Base-by-base conservation (phyloP, 2,329 filamentous ascomycete genomes). In the Onygena corvina region DNA sequence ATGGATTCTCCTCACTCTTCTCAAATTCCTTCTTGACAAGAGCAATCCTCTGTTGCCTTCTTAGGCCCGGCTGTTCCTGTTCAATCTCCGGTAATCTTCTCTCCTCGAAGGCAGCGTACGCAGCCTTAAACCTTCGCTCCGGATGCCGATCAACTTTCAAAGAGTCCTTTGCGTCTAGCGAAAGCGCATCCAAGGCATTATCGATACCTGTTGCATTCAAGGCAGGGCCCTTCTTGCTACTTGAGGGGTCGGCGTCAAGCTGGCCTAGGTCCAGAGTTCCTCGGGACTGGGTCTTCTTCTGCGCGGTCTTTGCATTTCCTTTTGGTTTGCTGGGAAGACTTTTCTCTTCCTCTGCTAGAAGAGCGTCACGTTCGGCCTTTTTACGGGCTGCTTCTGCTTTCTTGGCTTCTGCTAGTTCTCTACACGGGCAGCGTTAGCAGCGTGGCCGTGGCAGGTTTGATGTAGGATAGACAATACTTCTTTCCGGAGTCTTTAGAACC, bases 1-100 rank as follows among this genome's bases (percentile, higher is more conserved):
- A 92, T 11, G 92, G 92, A 66, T 98, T 98, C 59, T 96, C 90
- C 1, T 86, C 83, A 61, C 84, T 85, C 74, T 87, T 93, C 67
- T 94, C 84, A 66, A 96, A 98, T 71, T 96, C 92, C 74, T 94
- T 93, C 54, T 78, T 70, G 57, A 94, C 85, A 61, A 82, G 75
- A 55, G 90, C 84, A 60, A 89, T 81, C 67, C 85, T 83, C 76
- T 95, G 89, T 58, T 93, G 79, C 58, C 85, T 73, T 50, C 89
- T 75, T 62, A 96, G 67, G 0, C 86, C 87, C 50, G 83, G 80
- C 48, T 83, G 84, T 65, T 95, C 88, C 49, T 78, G 71, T 62
- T 90, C 85, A 76, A 95, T 86, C 75, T 96, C 88, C 2, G 79
- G 75, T 57, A 95, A 70, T 50, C 90, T 74, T 21, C 84, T 72